phyloP scores from a whole-genome alignment of 805 yeast genomes.

The Wickerhamomyces queroliae region DNA sequence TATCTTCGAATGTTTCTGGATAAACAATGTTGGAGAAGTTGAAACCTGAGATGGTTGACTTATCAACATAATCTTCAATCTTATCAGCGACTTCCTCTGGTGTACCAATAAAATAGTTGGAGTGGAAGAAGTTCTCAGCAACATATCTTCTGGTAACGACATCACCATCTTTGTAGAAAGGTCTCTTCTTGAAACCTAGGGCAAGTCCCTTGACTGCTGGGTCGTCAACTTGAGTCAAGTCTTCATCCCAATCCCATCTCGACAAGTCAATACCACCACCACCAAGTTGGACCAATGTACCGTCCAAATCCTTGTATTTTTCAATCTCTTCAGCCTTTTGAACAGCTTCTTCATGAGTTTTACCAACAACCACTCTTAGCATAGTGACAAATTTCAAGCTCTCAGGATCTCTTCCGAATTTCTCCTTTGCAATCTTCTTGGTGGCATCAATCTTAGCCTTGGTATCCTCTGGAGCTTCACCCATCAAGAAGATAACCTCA shows the following conservation, averaged over 20 bases:
- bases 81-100: conserved; percentile 33
- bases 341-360: conserved; percentile 31
- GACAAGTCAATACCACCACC: conserved; percentile 34
- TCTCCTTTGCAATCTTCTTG: conserved; percentile 24
- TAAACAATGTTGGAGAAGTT: conserved; percentile 32
- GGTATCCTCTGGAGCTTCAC: conserved; percentile 24
- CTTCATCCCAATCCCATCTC: conserved; percentile 27
- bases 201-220: too few relatives aligned
- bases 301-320: conserved; percentile 28
- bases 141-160: conserved; percentile 13
- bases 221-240: too few relatives aligned
- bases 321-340: conserved; percentile 24
- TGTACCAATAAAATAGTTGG: conserved; percentile 28
- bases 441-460: conserved; percentile 18
- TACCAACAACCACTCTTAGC: conserved; percentile 26
- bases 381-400: conserved; percentile 30
- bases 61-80: conserved; percentile 34
- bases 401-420: conserved; percentile 27
- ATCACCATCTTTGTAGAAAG: conserved; percentile 5
- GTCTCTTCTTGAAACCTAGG: conserved; percentile 21
- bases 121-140: conserved; percentile 23
- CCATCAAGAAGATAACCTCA: conserved; percentile 29
- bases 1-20: conserved; percentile 35
- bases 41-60: conserved; percentile 36
- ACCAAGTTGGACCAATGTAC: conserved; percentile 33